Base-by-base conservation (phyloP, 495 filamentous ascomycete genomes). In the Penicillium fimorum region DNA sequence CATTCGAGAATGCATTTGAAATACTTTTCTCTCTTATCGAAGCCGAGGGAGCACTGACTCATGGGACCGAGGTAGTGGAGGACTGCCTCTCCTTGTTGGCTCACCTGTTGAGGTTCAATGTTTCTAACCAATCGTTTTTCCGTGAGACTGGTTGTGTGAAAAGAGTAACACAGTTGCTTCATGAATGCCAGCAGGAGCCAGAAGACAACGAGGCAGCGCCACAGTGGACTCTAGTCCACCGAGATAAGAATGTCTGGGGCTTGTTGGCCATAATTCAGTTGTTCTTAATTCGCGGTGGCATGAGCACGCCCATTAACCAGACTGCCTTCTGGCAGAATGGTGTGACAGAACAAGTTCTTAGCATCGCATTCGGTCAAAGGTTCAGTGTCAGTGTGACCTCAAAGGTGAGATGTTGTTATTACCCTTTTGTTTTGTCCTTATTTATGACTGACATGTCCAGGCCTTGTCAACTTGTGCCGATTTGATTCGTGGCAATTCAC, bases 81-180 rank as follows among this genome's bases (percentile, higher is more conserved):
- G 92, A 98, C 70, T 96, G 94, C 61, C 79, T 98, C n/a, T 90
- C 93, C 37, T 77, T 98, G 49, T 80, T 97, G 17, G 91, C 91
- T 30, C 96, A 97, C 66, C 81, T 98, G 20, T 76, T 97, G n/a
- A 84, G 87, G 42, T 81, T 92, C 57, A 97, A 97, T 67, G 77
- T 85, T 22, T 90, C 92, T 22, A 98, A 97, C 66, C 95, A 97
- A 70, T 92, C 90, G 33, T 87, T 91, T 59, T 97, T 98, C 66
- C 80, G 94, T 47, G 95, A 98, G 69, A 93, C 88, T 35, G 92
- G 91, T 0, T 93, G 87, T 63, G 83, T 96, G 22, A 80, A 85
- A 29, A 87, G 85, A 65, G 70, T 96, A 45, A 83, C 85, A 20
- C 82, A 79, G 24, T 76, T 97, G 22, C 78, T 97, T 11, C 72